These are phyloP conservation scores for Sordariomycetes sp. DNA, from an alignment of 2,329 filamentous ascomycete genomes.

Conservation along the genomic window DNA sequence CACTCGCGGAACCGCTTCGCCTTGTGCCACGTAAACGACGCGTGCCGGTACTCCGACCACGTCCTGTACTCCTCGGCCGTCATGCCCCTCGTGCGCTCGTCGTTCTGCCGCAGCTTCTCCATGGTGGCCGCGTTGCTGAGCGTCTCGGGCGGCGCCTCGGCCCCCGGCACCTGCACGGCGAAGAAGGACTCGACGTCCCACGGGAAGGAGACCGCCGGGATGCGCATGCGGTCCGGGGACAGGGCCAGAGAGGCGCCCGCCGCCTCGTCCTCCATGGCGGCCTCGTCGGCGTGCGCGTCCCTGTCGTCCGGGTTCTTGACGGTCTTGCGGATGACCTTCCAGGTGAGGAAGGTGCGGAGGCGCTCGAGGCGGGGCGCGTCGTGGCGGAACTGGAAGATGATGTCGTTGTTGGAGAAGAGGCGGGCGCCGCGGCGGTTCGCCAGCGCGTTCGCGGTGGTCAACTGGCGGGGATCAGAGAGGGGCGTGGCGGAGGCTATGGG, in stretches of 20 bases:
- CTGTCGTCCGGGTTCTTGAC: no score
- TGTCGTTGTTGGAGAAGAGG: constrained; percentile 11
- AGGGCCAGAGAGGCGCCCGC: no score
- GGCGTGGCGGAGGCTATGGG: no score
- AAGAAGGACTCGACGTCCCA: no score
- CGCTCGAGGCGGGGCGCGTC: constrained; percentile 11
- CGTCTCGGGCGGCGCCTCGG: neutral
- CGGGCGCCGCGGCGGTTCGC: constrained; percentile 11
- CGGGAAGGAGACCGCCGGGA: no score
- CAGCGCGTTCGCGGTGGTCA: constrained; percentile 9
- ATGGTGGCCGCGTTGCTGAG: constrained; percentile 5
- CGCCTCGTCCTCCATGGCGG: no score
- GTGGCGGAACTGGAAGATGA: constrained; percentile 14
- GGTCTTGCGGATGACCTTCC: no score
- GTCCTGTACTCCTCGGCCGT: constrained; percentile 10
- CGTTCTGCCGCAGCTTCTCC: constrained; percentile 8
- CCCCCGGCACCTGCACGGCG: no score
- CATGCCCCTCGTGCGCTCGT: constrained; percentile 11
- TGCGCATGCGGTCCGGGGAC: no score
- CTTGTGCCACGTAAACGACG: no score
- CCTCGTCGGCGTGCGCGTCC: no score
- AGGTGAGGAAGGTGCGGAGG: constrained; percentile 11
- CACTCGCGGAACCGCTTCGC: no score
- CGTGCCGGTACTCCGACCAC: neutral
- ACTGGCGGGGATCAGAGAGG: constrained; percentile 2